Base-by-base conservation (phyloP, 2,329 filamentous ascomycete species). In the Colletotrichum aenigma region DNA sequence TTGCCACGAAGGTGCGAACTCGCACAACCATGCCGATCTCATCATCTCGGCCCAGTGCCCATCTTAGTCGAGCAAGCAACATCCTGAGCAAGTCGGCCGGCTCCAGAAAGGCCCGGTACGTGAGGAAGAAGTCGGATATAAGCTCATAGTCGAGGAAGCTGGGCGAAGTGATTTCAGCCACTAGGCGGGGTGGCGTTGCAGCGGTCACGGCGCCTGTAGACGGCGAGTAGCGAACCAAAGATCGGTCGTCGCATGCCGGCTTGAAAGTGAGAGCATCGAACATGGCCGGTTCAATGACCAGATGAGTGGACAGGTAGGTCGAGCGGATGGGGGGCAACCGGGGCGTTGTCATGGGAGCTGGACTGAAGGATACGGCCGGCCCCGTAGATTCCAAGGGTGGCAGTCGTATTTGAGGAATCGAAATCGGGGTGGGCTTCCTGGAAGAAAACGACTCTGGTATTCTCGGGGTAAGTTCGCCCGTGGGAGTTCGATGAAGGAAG, bases 121-220 rank as follows among this genome's bases (percentile, higher is more conserved):
- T 98, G 26, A 99, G 91, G 81, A 99, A 99, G 85, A 99, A 99
- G 84, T 99, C 97, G 2, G 97, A 98, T 6, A 99, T 91, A 7
- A 99, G 90, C 81, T 98, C 96, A 83, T 99, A 99, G 83, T 99
- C 96, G 81, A 99, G 92, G 82, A 98, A 98, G 66, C 93, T 96
- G 18, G 97, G 95, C 1, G 97, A 98, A 0, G 97, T 98, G 77
- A 99, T 98, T 85, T 99, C 96, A 15, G 96, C 96, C 66, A 99
- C 95, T 48, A 99, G 92, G 15, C 97, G 93, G 4, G 96, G 93
- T 3, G 96, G 96, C 0, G 96, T 98, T 16, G 97, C 97, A 38
- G 97, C 97, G 34, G 93, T 93, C 24, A 99, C 96, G 56, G 95
- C 91, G 65, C 93, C 92, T 13, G 91, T 92, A 6, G 88, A 86